Evolutionary conservation across 768 basidiomycete genomes (phyloP).

Genomic region (Strobilomyces echinocephalus): DNA sequence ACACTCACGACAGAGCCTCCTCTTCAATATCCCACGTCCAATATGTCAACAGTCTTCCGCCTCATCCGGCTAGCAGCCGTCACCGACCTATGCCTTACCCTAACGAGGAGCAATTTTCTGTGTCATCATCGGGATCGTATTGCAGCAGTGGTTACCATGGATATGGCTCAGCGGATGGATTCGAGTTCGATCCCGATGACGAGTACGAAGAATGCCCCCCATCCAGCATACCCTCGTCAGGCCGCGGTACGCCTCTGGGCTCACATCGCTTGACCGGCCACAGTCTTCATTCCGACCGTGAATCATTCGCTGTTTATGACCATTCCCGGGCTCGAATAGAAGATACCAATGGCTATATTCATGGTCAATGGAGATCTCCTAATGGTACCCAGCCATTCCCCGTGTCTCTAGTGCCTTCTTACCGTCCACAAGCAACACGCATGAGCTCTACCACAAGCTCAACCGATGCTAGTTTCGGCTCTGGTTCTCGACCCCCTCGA

Average conservation of each 20-base stretch:
- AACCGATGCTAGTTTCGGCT: constrained; percentile 36
- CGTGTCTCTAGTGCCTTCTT: constrained; percentile 17
- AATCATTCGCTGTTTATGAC: constrained; percentile 42
- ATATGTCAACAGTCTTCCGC: constrained; percentile 30
- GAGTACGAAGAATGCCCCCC: constrained; percentile 75
- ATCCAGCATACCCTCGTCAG: constrained; percentile 44
- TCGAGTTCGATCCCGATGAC: constrained; percentile 69
- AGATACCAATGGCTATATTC: constrained; percentile 56
- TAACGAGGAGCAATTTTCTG: constrained; percentile 37
- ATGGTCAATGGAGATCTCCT: constrained; percentile 59
- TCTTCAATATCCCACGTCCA: constrained; percentile 30
- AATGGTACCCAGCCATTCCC: constrained; percentile 39
- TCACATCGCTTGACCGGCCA: constrained; percentile 54
- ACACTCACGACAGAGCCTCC: constrained; percentile 35
- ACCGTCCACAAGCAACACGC: constrained; percentile 45
- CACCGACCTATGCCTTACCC: constrained; percentile 34
- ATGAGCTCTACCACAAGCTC: constrained; percentile 42
- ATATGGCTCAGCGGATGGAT: constrained; percentile 61
- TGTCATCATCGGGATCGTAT: constrained; percentile 29
- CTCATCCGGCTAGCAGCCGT: constrained; percentile 33
- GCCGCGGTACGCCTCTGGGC: constrained; percentile 71
- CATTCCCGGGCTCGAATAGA: constrained; percentile 68
- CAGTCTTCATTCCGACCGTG: constrained; percentile 56
- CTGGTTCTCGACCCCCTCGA: constrained; percentile 38
- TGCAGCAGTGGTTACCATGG: constrained; percentile 17